Percentiles rank a stretch among this genome's conserved stretches.
Evolutionary conservation across 352 stramenopile genomes (phyloP).

Genomic region (Globisporangium viniferum): DNA sequence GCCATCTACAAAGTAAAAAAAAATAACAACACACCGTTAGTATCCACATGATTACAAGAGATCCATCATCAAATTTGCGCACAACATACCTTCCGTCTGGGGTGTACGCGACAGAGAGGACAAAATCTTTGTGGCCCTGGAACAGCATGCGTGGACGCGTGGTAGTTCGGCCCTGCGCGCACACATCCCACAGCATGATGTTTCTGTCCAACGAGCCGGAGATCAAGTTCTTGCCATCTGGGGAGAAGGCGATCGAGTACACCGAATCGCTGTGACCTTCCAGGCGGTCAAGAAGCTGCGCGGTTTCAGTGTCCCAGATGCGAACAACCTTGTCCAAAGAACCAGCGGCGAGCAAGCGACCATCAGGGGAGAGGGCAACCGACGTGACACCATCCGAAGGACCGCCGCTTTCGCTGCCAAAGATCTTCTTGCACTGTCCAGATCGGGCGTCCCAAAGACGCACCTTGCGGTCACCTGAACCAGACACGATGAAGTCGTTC

Average conservation of each 20-base stretch:
- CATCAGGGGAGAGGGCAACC: constrained; percentile 75
- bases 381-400: constrained; percentile 81
- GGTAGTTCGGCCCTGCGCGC: constrained; percentile 70
- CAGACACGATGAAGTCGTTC: constrained; percentile 85
- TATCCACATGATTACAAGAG: not conserved
- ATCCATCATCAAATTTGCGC: not conserved
- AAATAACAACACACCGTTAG: constrained; percentile 1
- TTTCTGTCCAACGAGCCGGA: constrained; percentile 82
- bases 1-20: constrained; percentile 44
- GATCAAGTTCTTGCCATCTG: constrained; percentile 85
- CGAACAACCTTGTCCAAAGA: constrained; percentile 86
- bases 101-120: constrained; percentile 84
- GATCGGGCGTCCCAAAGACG: constrained; percentile 81
- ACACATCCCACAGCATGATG: constrained; percentile 88
- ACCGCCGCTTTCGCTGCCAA: constrained; percentile 76
- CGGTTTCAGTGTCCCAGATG: constrained; percentile 84
- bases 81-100: constrained; percentile 72
- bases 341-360: constrained; percentile 66
- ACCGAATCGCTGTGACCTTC: constrained; percentile 86
- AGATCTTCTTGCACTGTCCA: constrained; percentile 82
- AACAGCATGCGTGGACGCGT: constrained; percentile 85
- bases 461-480: constrained; percentile 79
- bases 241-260: constrained; percentile 86
- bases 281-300: constrained; percentile 75
- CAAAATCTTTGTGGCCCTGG: constrained; percentile 87